phyloP scores from a whole-genome alignment of 1,284 basidiomycete species.

The Naganishia sp. region DNA sequence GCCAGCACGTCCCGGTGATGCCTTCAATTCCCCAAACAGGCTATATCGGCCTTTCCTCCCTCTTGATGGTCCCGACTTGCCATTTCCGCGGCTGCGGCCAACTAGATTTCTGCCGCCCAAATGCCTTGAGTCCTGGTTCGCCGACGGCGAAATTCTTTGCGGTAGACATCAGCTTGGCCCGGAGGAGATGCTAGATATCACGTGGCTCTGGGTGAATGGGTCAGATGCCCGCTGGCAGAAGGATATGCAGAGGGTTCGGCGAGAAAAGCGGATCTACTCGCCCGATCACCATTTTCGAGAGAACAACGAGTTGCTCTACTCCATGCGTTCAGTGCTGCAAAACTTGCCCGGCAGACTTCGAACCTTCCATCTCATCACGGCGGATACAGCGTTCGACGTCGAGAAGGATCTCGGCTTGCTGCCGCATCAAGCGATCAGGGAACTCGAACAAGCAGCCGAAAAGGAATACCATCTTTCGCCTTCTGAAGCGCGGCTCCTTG shows the following conservation, averaged over 20 bases:
- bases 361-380: slow-evolving; percentile 48
- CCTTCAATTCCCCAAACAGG: slow-evolving; percentile 36
- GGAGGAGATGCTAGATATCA: slow-evolving; percentile 48
- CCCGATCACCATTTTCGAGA: slow-evolving; percentile 50
- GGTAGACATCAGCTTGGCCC: slow-evolving; percentile 41
- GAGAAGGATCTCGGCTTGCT: slow-evolving; percentile 39
- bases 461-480: slow-evolving; percentile 3
- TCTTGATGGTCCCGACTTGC: slow-evolving; percentile 38
- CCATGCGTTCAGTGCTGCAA: slow-evolving; percentile 49
- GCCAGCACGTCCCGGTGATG: slow-evolving; percentile 7
- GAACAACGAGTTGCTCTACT: slow-evolving; percentile 49
- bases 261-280: slow-evolving; percentile 39
- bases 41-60: slow-evolving; percentile 43
- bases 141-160: slow-evolving; percentile 45
- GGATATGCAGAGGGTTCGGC: slow-evolving; percentile 36
- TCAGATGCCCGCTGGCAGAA: slow-evolving; percentile 46
- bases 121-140: slow-evolving; percentile 50
- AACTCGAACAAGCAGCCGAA: slow-evolving; percentile 35
- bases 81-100: slow-evolving; percentile 43
- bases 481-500: slow-evolving; percentile 2
- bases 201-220: slow-evolving; percentile 52
- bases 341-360: slow-evolving; percentile 42
- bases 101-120: slow-evolving; percentile 43
- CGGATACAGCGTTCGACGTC: slow-evolving; percentile 43
- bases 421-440: slow-evolving; percentile 36